Percentiles rank a stretch among this genome's conserved stretches.
These are phyloP conservation scores for Lupinus albus DNA, from an alignment of 306 rosid species.

Conservation along the genomic window DNA sequence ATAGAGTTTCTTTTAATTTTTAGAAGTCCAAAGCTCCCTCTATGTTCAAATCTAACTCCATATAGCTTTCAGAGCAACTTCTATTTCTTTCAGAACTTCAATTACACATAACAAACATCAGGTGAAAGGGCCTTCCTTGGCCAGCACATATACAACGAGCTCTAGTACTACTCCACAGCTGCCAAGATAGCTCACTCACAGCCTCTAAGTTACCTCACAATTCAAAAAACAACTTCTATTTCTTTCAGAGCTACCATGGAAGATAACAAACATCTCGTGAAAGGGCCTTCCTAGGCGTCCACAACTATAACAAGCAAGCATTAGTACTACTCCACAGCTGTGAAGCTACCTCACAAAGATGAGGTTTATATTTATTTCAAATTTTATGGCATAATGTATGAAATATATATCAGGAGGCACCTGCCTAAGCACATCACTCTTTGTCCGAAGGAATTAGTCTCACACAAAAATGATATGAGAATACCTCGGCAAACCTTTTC, in stretches of 20 bases:
- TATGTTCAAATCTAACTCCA: neutral
- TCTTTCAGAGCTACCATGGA: neutral
- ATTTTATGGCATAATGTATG: neutral
- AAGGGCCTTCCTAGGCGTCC: neutral
- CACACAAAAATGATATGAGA: no score
- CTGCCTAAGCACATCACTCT: no score
- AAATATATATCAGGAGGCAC: neutral
- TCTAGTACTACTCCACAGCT: no score
- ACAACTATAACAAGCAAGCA: neutral
- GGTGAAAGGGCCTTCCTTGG: no score
- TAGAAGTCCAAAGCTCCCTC: neutral
- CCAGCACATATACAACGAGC: no score
- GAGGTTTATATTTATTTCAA: neutral
- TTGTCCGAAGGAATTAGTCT: no score
- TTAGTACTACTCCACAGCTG: neutral
- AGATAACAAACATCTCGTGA: neutral
- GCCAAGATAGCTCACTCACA: no score
- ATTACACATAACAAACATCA: no score
- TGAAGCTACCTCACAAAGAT: conserved; percentile 5
- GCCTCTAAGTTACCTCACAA: neutral
- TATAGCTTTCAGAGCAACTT: neutral
- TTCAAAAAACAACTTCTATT: neutral
- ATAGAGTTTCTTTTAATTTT: neutral
- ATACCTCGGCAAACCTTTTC: no score
- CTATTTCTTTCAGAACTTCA: no score